Evolutionary conservation across 2,329 filamentous ascomycete genomes (phyloP).

Genomic region (Bipolaris oryzae): DNA sequence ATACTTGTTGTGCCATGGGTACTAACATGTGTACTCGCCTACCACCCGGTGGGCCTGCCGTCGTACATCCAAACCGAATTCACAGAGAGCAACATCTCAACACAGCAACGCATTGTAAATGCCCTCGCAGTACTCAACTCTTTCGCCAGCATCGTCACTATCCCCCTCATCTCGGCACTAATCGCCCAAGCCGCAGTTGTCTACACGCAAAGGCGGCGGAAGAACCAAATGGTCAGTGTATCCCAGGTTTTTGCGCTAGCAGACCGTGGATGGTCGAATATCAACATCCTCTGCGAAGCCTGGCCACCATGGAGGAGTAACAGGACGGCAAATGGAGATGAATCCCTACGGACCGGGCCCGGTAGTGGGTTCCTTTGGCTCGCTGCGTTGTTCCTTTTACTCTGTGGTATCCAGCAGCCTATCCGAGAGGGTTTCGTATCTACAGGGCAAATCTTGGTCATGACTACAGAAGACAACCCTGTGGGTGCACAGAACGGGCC

Average conservation of each 20-base stretch:
- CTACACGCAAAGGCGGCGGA: constrained; percentile 12
- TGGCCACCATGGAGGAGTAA: constrained; percentile 8
- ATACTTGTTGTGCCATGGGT: background rate
- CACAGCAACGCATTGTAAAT: background rate
- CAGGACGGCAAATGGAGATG: background rate
- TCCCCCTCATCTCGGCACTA: constrained; percentile 20
- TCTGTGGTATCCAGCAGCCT: constrained; percentile 12
- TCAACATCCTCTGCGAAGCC: background rate
- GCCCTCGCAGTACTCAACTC: constrained; percentile 3
- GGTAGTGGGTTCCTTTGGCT: constrained; percentile 10
- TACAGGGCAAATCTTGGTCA: background rate
- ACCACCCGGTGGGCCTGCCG: background rate
- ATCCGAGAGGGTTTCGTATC: constrained; percentile 9
- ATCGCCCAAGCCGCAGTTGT: constrained; percentile 22
- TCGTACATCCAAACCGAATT: background rate
- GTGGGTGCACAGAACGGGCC: background rate
- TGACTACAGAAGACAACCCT: background rate
- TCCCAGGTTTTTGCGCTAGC: constrained; percentile 19
- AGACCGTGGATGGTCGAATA: background rate
- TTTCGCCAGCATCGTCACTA: constrained; percentile 12
- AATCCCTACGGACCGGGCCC: background rate
- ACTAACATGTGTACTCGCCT: background rate
- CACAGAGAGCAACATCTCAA: background rate
- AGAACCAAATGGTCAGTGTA: constrained; percentile 9
- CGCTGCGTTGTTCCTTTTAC: constrained; percentile 4